These are phyloP conservation scores for Stereum hirsutum DNA, from an alignment of 1,284 basidiomycete species.

Conservation along the genomic window DNA sequence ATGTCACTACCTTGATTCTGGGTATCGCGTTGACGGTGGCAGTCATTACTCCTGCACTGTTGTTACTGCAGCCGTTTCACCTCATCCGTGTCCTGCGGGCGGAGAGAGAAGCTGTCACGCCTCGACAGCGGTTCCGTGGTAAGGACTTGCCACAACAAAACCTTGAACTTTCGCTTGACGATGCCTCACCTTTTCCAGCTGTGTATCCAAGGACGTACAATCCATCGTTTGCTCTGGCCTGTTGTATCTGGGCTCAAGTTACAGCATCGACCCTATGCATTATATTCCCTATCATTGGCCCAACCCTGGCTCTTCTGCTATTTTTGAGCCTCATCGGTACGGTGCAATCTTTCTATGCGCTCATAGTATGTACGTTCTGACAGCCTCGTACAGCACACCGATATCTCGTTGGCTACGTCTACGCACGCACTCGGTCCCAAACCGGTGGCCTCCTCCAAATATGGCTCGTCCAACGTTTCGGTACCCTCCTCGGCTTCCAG, in stretches of 20 bases:
- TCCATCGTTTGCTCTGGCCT: constrained; percentile 54
- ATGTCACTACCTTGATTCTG: constrained; percentile 56
- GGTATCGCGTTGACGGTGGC: constrained; percentile 60
- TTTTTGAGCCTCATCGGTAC: constrained; percentile 62
- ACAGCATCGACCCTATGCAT: constrained; percentile 65
- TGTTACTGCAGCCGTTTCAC: constrained; percentile 59
- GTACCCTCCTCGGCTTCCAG: constrained; percentile 55
- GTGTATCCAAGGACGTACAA: constrained; percentile 66
- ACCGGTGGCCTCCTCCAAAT: constrained; percentile 66
- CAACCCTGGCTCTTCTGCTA: constrained; percentile 58
- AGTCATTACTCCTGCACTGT: constrained; percentile 59
- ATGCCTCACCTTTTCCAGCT: constrained; percentile 29
- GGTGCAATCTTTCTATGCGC: constrained; percentile 12
- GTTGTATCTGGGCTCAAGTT: constrained; percentile 58
- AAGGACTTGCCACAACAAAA: constrained; percentile 15
- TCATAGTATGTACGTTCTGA: background rate
- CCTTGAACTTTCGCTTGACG: constrained; percentile 1
- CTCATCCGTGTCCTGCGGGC: constrained; percentile 45
- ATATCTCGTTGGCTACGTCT: constrained; percentile 69
- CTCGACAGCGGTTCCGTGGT: constrained; percentile 75
- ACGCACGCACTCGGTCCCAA: constrained; percentile 57
- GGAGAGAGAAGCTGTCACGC: constrained; percentile 55
- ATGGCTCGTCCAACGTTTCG: constrained; percentile 66
- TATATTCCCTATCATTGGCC: constrained; percentile 70
- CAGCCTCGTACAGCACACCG: constrained; percentile 44